phyloP scores from a whole-genome alignment of 306 rosid species.

The Prunus armeniaca region DNA sequence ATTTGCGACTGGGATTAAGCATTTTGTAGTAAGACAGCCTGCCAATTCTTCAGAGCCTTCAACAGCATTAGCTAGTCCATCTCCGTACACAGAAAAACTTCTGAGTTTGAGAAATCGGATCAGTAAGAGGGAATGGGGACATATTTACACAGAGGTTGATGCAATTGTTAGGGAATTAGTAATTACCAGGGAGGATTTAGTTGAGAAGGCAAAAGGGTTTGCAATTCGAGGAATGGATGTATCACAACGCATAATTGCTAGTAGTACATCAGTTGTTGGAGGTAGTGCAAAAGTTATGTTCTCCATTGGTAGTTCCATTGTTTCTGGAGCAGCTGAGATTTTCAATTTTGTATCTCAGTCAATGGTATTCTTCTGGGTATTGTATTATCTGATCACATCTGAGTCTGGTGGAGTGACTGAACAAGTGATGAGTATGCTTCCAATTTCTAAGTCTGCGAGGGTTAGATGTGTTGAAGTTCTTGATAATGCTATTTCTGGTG shows the following conservation, averaged over 20 bases:
- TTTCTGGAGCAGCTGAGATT: conserved; percentile 89
- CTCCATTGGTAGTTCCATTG: conserved; percentile 69
- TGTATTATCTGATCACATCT: conserved; percentile 85
- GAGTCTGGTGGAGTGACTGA: conserved; percentile 99
- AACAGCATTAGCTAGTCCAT: conserved; percentile 40
- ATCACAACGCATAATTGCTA: conserved; percentile 62
- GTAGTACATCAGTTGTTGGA: conserved; percentile 69
- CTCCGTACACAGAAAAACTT: conserved; percentile 63
- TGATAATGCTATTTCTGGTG: conserved; percentile 88
- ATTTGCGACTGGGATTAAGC: conserved; percentile 78
- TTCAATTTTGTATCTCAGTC: conserved; percentile 84
- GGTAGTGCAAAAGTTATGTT: conserved; percentile 59
- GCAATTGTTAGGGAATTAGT: conserved; percentile 63
- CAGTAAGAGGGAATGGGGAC: conserved; percentile 73
- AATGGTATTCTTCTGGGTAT: conserved; percentile 88
- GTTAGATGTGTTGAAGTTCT: conserved; percentile 85
- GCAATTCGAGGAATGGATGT: conserved; percentile 74
- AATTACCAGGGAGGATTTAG: conserved; percentile 76
- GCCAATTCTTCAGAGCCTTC: conserved; percentile 50
- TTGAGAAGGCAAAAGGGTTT: conserved; percentile 76
- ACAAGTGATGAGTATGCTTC: conserved; percentile 81
- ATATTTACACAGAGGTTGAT: conserved; percentile 60
- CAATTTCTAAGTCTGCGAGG: conserved; percentile 60
- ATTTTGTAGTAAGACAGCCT: conserved; percentile 49
- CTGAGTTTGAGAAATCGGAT: conserved; percentile 63